A percentile compares a stretch with the other conserved stretches of the same genome.
Conservation (phyloP, 2,329 filamentous ascomycete species). For the Dryadomyces sulphureus region DNA sequence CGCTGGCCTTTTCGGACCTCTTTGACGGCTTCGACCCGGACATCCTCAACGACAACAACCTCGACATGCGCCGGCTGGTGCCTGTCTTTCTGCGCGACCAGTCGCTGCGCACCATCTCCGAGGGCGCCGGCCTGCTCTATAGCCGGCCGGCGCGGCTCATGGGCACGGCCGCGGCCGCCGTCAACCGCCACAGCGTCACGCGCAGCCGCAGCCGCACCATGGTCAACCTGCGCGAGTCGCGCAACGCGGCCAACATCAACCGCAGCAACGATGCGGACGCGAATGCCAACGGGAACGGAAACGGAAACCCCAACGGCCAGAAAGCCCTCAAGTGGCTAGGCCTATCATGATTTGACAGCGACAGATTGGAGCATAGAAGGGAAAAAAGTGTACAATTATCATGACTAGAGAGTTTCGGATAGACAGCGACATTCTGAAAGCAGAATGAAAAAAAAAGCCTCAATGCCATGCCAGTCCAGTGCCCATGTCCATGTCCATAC, state of each 20-base stretch:
- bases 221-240: not conserved
- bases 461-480: too few relatives aligned
- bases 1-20: not conserved
- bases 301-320: constrained; percentile 9
- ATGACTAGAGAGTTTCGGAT: not conserved
- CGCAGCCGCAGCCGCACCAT: not conserved
- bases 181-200: constrained; percentile 3
- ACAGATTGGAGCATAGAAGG: not conserved
- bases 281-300: not conserved
- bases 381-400: not conserved
- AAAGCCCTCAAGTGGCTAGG: constrained; percentile 42
- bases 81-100: constrained; percentile 25
- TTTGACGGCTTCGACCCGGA: constrained; percentile 2
- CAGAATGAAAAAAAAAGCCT: not conserved
- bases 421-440: not conserved
- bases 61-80: constrained; percentile 34
- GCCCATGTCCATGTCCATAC: too few relatives aligned
- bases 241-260: too few relatives aligned
- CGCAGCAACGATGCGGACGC: too few relatives aligned
- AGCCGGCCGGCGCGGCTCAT: constrained; percentile 2
- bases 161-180: constrained; percentile 6
- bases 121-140: not conserved
- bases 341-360: constrained; percentile 18
- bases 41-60: constrained; percentile 25
- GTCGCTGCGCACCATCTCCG: constrained; percentile 9